These are phyloP conservation scores for Oryza rufipogon DNA, from an alignment of 176 grass and related monocot species.

Conservation along the genomic window DNA sequence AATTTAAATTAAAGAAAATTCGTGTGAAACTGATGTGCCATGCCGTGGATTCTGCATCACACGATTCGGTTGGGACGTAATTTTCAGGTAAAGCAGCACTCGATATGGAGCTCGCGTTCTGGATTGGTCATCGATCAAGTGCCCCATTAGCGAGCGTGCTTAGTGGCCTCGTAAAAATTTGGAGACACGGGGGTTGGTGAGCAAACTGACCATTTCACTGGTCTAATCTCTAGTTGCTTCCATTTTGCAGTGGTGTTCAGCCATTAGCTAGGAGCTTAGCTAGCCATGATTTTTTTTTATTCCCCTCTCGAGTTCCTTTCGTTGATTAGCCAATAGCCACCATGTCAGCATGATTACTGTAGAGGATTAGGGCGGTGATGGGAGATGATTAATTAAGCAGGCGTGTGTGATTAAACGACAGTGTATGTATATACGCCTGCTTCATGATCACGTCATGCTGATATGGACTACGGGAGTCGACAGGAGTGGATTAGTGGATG, in stretches of 20 bases:
- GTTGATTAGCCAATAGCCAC: neutral
- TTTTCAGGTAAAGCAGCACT: conserved; percentile 52
- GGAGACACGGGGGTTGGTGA: conserved; percentile 23
- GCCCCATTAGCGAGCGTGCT: conserved; percentile 61
- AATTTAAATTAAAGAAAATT: neutral
- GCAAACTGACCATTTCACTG: neutral
- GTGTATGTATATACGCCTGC: neutral
- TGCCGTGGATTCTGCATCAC: conserved; percentile 10
- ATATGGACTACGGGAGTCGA: neutral
- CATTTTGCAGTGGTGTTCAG: neutral
- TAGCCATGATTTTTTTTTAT: neutral
- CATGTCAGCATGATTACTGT: conserved; percentile 38
- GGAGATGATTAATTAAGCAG: conserved; percentile 1
- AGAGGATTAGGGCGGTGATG: conserved; percentile 24
- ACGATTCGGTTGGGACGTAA: conserved; percentile 22
- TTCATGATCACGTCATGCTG: conserved; percentile 62
- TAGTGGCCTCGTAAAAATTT: conserved; percentile 38
- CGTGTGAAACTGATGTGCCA: neutral
- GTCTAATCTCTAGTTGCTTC: neutral
- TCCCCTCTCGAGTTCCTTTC: neutral
- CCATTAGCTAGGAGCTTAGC: neutral
- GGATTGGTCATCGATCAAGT: conserved; percentile 22
- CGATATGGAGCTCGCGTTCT: neutral
- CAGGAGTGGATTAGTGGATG: neutral
- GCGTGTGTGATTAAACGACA: neutral